phyloP scores from a whole-genome alignment of 352 stramenopile genomes.

The Pythium grandisporangium region DNA sequence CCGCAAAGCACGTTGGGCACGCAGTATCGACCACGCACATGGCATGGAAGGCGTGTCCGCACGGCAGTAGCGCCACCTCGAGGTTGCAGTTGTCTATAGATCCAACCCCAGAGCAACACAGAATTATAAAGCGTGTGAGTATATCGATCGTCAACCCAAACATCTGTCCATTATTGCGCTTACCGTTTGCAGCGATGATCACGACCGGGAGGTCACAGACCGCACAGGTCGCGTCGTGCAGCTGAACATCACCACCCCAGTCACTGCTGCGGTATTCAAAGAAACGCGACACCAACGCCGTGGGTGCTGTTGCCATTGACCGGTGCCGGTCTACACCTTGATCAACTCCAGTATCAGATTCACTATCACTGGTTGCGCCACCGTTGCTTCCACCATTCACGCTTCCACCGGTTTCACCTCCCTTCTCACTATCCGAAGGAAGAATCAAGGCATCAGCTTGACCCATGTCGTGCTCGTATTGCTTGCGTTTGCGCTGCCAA shows the following conservation, averaged over 20 bases:
- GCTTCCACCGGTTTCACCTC: too few species aligned
- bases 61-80: slow-evolving; percentile 66
- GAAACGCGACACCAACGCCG: slow-evolving; percentile 14
- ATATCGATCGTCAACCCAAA: too few species aligned
- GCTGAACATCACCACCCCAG: slow-evolving; percentile 79
- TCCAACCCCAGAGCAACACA: too few species aligned
- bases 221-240: slow-evolving; percentile 71
- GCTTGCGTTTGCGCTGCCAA: slow-evolving; percentile 43
- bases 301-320: too few species aligned
- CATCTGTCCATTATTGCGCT: too few species aligned
- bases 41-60: slow-evolving; percentile 71
- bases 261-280: slow-evolving; percentile 83
- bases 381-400: too few species aligned
- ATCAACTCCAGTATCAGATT: too few species aligned
- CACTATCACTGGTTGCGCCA: too few species aligned
- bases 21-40: slow-evolving; percentile 46
- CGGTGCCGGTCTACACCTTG: too few species aligned
- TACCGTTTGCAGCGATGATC: slow-evolving; percentile 73
- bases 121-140: too few species aligned
- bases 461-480: slow-evolving; percentile 48
- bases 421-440: too few species aligned
- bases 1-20: slow-evolving; percentile 64
- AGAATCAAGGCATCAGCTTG: too few species aligned
- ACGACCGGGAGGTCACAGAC: slow-evolving; percentile 73
- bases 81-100: slow-evolving; percentile 61